Percentiles rank a stretch among this genome's conserved stretches.
Evolutionary conservation across 768 basidiomycete genomes (phyloP).

Genomic region (Lactarius trivialis): DNA sequence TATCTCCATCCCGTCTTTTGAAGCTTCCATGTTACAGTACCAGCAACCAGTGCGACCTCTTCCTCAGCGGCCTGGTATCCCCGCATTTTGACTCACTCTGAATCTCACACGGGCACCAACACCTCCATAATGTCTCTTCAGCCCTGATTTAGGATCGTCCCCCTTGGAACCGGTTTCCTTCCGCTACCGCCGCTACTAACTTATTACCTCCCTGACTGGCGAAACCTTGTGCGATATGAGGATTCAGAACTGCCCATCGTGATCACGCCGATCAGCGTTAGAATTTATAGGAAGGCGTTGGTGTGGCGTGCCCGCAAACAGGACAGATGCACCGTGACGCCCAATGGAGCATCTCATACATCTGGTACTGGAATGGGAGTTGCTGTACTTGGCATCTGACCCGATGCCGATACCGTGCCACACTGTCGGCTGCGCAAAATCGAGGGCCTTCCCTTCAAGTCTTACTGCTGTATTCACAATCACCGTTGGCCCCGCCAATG

Average conservation of each 20-base stretch:
- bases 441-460: not conserved
- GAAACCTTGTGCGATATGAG: not conserved
- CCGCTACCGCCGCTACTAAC: not conserved
- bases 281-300: not conserved
- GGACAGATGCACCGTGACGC: too few relatives aligned
- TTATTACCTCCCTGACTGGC: not conserved
- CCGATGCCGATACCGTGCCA: not conserved
- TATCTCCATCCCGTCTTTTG: not conserved
- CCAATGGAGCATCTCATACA: not conserved
- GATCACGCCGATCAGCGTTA: not conserved
- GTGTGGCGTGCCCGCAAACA: too few relatives aligned
- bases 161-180: not conserved
- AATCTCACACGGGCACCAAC: not conserved
- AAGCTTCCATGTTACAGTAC: not conserved
- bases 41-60: not conserved
- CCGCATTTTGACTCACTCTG: not conserved
- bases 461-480: not conserved
- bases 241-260: not conserved
- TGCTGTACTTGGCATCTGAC: not conserved
- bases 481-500: not conserved
- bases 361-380: not conserved
- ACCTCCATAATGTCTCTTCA: not conserved
- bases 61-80: not conserved
- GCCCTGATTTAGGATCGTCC: not conserved
- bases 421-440: not conserved